Percentiles rank a stretch among this genome's conserved stretches.
These are phyloP conservation scores for Danielia oregonensis DNA, from an alignment of 805 yeast species.

Conservation along the genomic window DNA sequence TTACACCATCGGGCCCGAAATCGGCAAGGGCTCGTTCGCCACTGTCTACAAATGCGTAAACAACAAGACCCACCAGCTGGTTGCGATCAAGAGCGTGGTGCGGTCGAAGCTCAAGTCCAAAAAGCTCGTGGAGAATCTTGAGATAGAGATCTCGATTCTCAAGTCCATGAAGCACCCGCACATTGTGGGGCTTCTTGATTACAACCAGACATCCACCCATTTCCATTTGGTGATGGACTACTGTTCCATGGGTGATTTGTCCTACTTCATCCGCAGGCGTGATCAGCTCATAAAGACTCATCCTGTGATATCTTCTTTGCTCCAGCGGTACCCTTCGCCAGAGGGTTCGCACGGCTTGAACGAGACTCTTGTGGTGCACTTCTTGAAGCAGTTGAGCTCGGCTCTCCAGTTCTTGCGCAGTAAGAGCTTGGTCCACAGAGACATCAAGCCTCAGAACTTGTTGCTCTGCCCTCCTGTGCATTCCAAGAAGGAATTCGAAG, in stretches of 20 bases:
- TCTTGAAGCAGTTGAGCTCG: constrained; percentile 79
- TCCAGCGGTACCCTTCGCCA: constrained; percentile 82
- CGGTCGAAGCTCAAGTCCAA: constrained; percentile 78
- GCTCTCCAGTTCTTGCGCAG: constrained; percentile 80
- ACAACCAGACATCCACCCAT: constrained; percentile 70
- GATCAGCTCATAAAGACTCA: constrained; percentile 67
- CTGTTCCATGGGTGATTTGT: constrained; percentile 91
- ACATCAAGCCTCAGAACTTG: constrained; percentile 89
- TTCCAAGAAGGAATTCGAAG: constrained; percentile 55
- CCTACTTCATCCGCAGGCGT: constrained; percentile 77
- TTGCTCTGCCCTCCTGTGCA: constrained; percentile 79
- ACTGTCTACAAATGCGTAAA: constrained; percentile 84
- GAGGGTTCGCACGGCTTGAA: constrained; percentile 75
- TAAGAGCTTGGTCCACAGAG: constrained; percentile 88
- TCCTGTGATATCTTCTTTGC: constrained; percentile 72
- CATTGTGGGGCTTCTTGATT: constrained; percentile 82
- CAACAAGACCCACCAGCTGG: constrained; percentile 50
- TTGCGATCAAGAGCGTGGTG: constrained; percentile 87
- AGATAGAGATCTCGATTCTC: constrained; percentile 85
- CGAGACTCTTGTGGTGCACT: constrained; percentile 73
- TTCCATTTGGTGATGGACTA: constrained; percentile 94
- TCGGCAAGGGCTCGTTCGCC: constrained; percentile 96
- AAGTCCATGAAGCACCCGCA: constrained; percentile 91
- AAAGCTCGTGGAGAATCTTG: constrained; percentile 85
- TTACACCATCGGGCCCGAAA: constrained; percentile 70